Base-by-base conservation (phyloP, 2,329 filamentous ascomycete species). In the Colletotrichum musae region DNA sequence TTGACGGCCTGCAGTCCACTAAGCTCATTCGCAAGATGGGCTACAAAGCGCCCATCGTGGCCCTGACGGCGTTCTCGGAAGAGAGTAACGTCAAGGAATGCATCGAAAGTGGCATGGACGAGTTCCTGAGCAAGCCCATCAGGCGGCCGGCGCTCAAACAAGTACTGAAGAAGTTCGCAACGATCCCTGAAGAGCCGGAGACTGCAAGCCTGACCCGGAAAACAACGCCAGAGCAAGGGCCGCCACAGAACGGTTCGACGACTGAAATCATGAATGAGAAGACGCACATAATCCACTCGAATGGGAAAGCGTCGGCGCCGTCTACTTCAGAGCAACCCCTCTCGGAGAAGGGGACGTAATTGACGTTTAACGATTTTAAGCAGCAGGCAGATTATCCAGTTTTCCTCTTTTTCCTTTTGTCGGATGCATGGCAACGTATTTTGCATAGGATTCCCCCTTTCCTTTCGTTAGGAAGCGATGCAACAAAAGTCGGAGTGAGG, bases 101-200 rank as follows among this genome's bases (percentile, higher is more conserved):
- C 79, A 92, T 96, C 78, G 94, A 95, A 69, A 94, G 91, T 2
- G 95, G 95, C 64, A 97, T 97, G 94, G 89, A 97, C 76, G 94
- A 94, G 82, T 97, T 97, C 79, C 84, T 97, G 18, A 86, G 86
- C 75, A 92, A 92, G 74, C 89, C 89, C 0, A 97, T 97, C 72
- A 88, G 93, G 57, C 85, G 94, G n/a, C 93, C 93, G 1, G 93
- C 93, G 5, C 84, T 97, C 65, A 97, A 97, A 79, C 92, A 95
- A 75, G 94, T 97, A 0, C 84, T 97, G 13, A 93, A 92, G 76
- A 94, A 94, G 77, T 95, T 94, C 77, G 89, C 92, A 4, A 94
- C 94, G 0, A 97, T 96, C 36, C 89, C 87, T 0, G 93, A 95
- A 76, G 93, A 94, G 77, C 84, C 86, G 21, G 84, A 86, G 73